phyloP scores from a whole-genome alignment of 176 grass and related monocot species.

The Oryza longistaminata region DNA sequence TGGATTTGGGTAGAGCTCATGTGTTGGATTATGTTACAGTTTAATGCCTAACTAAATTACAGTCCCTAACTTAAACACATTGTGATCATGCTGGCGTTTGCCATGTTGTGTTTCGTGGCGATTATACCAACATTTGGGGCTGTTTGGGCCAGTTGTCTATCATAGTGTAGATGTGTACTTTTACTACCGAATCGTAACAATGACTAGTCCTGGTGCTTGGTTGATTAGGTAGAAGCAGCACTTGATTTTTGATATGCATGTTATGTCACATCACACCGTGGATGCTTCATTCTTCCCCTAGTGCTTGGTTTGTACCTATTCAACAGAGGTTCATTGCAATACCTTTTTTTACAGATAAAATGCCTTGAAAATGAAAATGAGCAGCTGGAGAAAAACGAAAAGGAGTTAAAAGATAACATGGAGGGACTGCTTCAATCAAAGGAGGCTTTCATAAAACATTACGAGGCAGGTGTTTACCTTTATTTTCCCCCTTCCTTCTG shows the following conservation, averaged over 20 bases:
- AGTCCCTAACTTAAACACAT: not conserved
- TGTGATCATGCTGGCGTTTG: not conserved
- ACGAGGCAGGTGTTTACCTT: constrained; percentile 51
- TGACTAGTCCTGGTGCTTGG: not conserved
- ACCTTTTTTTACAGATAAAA: constrained; percentile 51
- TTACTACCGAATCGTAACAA: not conserved
- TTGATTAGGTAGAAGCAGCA: not conserved
- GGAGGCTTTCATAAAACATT: constrained; percentile 66
- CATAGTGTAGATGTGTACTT: not conserved
- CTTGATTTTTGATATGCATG: not conserved
- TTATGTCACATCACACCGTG: not conserved
- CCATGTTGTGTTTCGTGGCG: not conserved
- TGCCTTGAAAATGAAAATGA: constrained; percentile 80
- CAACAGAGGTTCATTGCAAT: not conserved
- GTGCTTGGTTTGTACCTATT: not conserved
- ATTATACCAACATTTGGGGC: not conserved
- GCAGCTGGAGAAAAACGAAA: constrained; percentile 61
- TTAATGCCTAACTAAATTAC: not conserved
- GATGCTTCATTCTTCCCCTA: not conserved
- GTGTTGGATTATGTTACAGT: not conserved
- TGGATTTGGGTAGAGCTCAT: not conserved
- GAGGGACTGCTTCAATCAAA: constrained; percentile 69
- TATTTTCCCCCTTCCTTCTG: not conserved
- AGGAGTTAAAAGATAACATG: constrained; percentile 69
- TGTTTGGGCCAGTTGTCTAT: not conserved